A percentile compares a stretch with the other conserved stretches of the same genome.
Conservation (phyloP, 371 early-diverging fungal species). For the Syncephalastrum sp. region DNA sequence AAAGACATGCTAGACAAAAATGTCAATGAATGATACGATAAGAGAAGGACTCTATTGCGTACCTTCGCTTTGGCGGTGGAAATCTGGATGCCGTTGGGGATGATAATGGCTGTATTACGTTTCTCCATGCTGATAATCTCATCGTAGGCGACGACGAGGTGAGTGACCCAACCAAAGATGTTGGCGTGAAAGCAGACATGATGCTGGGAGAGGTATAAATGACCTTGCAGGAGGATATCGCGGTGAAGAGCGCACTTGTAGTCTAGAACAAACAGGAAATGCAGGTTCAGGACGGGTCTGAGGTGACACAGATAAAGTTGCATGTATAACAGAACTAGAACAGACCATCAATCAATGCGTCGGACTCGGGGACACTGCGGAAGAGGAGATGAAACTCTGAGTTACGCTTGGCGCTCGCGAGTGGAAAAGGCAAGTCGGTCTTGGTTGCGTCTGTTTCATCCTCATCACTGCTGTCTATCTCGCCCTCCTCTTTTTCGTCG, state of each 20-base stretch:
- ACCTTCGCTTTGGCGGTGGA: conserved; percentile 61
- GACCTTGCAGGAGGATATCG: conserved; percentile 90
- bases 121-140: conserved; percentile 80
- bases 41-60: conserved; percentile 5
- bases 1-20: conserved; percentile 52
- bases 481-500: neutral
- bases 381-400: conserved; percentile 64
- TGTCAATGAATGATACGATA: neutral
- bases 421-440: neutral
- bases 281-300: conserved; percentile 3
- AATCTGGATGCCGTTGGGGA: conserved; percentile 80
- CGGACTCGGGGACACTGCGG: conserved; percentile 59
- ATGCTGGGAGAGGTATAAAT: conserved; percentile 83
- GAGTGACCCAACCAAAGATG: conserved; percentile 94
- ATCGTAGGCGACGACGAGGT: conserved; percentile 70
- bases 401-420: conserved; percentile 51
- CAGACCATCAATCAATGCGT: conserved; percentile 60
- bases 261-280: conserved; percentile 39
- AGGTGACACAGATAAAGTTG: conserved; percentile 1
- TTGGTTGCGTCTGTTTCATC: neutral
- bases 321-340: neutral
- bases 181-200: conserved; percentile 91
- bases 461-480: neutral
- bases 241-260: conserved; percentile 90
- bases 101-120: conserved; percentile 72